Evolutionary conservation across 805 yeast species (phyloP), one percentile per base, ranked within the genome.

Genomic region (Trichomonascus vanleenenianus): DNA sequence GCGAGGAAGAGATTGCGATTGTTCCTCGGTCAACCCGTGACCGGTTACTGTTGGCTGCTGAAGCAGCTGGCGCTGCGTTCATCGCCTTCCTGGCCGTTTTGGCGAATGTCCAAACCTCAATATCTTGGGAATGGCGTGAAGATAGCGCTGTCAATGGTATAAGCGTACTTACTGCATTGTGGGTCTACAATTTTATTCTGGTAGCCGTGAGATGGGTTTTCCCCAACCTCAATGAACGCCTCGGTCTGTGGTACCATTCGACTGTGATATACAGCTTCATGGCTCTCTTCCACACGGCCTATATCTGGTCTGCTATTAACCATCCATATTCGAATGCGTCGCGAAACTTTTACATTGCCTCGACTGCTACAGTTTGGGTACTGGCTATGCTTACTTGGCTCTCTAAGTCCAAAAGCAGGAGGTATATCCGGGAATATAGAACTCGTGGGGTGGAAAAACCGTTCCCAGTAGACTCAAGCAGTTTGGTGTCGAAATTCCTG

Each of bases 351-450:
- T 39, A 51, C 39, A 33, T 53, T 5, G 48, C 55, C 18, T 48
- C 57, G 36, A 79, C 82, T 49, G 53, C 63, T 16, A 56, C 76
- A 9, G 63, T 75, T 34, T 43, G 72, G 0, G 36, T 66, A 0
- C 65, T 84, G 43, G 68, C 79, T 39, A 36, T 70, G 10, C 59
- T 77, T 46, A 71, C 76, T 49, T 73, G 79, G 54, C 69, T 82
- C 5, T 77, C 86, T 4, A 73, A 71, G 11, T 70, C 80, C 31
- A 85, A 86, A 15, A 91, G 86, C 63, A 75, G 74, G 50, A 22
- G 27, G 7, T 22, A 22, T 8, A 22, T 22, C 8, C 27, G 27
- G 8, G 27, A 22, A 22, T 22, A 22, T 22, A 22, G 8, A 22
- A 22, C 7, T 8, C 27, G 8, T 22, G 27, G 27, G 7, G 27